Evolutionary conservation across 2,329 filamentous ascomycete genomes (phyloP), one percentile per base, ranked within the genome.

Genomic region (Shiraia sp.): DNA sequence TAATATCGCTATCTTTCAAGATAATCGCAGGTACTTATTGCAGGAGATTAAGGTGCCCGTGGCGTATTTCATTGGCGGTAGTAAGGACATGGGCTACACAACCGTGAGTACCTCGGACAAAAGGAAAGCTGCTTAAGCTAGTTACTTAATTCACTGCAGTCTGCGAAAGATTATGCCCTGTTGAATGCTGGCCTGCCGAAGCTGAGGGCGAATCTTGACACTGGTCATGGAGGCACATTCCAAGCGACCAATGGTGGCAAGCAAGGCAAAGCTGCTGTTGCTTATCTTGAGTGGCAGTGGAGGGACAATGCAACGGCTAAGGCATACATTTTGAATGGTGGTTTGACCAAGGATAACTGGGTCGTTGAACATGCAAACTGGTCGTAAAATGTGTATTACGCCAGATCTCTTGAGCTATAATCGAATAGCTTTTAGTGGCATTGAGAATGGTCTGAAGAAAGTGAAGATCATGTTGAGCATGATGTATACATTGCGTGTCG

Each of bases 231-330:
- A 10, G 51, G 56, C 13, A 59, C 54, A 2, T 54, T 40, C 29
- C 32, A 32, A n/a, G 56, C 54, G 14, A 52, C 47, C 1, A 54
- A 56, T 31, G 54, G 52, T 9, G 53, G 53, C 14, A 56, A 59
- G 36, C 44, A 49, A 17, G 54, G 54, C 10, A 59, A 55, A 24
- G 56, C 52, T 13, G 50, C 48, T 12, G 47, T 53, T 12, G 47
- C 46, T 10, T 59, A 56, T 30, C 36, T 59, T 19, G 49, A 59
- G 24, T 57, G 49, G 47, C 45, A 51, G 26, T 53, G 50, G 50
- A 48, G 51, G 27, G 36, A 42, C 12, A 55, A 56, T 36, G 45
- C 36, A 13, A 59, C 38, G n/a, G 51, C 55, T 12, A 53, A 50
- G 35, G 48, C 43, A 3, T 45, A 49, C 6, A 40, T 56, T 3